These are phyloP conservation scores for Termitomyces heimii DNA, from an alignment of 768 basidiomycete species.

Conservation along the genomic window DNA sequence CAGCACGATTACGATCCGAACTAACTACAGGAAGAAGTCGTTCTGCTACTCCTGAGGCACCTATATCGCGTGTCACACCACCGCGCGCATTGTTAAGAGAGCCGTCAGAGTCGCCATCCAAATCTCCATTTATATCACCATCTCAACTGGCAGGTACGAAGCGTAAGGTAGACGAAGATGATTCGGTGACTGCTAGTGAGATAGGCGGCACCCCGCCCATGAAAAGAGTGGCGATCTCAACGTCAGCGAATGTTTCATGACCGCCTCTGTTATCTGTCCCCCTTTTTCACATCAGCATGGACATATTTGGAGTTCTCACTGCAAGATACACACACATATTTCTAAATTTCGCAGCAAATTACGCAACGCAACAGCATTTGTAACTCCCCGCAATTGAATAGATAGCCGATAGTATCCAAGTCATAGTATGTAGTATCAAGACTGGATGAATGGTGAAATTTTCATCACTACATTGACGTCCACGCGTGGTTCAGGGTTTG, in stretches of 20 bases:
- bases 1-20: constrained; percentile 63
- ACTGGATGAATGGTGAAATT: not conserved
- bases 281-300: constrained; percentile 1
- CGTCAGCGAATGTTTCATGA: constrained; percentile 14
- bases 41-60: constrained; percentile 68
- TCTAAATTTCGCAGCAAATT: constrained; percentile 9
- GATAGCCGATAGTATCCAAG: constrained; percentile 14
- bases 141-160: constrained; percentile 55
- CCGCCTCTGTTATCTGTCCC: not conserved
- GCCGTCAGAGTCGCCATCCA: constrained; percentile 22
- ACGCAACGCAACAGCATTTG: constrained; percentile 18
- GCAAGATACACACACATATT: constrained; percentile 11
- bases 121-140: constrained; percentile 40
- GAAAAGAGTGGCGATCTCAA: constrained; percentile 59
- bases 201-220: constrained; percentile 52
- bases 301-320: constrained; percentile 9
- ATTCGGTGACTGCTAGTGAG: constrained; percentile 31
- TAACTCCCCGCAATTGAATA: constrained; percentile 17
- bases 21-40: constrained; percentile 59
- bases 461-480: not conserved
- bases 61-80: constrained; percentile 31
- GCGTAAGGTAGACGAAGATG: constrained; percentile 66
- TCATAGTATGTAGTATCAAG: not conserved
- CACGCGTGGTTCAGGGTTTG: not conserved
- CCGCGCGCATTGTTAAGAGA: constrained; percentile 28